These are phyloP conservation scores for Agaricus subrufescens DNA, from an alignment of 768 basidiomycete species.

Conservation along the genomic window DNA sequence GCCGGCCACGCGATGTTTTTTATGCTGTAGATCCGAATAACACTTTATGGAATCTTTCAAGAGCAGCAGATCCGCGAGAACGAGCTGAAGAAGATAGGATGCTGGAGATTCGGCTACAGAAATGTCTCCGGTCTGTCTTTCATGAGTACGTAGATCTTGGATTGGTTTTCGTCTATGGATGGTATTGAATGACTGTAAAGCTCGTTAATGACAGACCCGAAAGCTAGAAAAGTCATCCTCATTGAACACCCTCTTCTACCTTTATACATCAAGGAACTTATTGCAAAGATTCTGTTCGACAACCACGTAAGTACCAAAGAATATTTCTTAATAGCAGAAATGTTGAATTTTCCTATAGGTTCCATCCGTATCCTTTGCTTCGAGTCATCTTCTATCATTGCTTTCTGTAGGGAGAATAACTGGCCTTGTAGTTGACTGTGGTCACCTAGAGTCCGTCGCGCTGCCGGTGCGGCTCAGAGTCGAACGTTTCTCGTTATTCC, in stretches of 20 bases:
- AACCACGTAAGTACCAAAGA: conserved; percentile 62
- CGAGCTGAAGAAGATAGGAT: conserved; percentile 71
- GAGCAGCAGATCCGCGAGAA: conserved; percentile 48
- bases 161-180: conserved; percentile 1
- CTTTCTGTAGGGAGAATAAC: conserved; percentile 86
- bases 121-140: conserved; percentile 71
- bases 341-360: conserved; percentile 45
- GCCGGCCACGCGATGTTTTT: conserved; percentile 86
- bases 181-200: conserved; percentile 35
- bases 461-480: conserved; percentile 61
- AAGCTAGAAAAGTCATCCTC: conserved; percentile 90
- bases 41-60: conserved; percentile 57
- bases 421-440: conserved; percentile 90
- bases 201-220: conserved; percentile 90
- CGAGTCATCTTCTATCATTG: conserved; percentile 80
- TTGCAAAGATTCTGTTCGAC: conserved; percentile 84
- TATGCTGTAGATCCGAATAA: conserved; percentile 40
- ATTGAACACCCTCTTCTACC: conserved; percentile 89
- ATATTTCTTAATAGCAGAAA: neutral
- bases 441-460: conserved; percentile 84
- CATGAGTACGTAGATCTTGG: conserved; percentile 58
- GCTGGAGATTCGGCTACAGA: conserved; percentile 66
- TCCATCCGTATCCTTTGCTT: conserved; percentile 90
- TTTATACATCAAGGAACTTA: conserved; percentile 79
- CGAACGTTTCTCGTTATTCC: neutral